Percentiles rank a stretch among this genome's conserved stretches.
Evolutionary conservation across 148 eudicot genomes (phyloP).

Genomic region (Beta vulgaris): DNA sequence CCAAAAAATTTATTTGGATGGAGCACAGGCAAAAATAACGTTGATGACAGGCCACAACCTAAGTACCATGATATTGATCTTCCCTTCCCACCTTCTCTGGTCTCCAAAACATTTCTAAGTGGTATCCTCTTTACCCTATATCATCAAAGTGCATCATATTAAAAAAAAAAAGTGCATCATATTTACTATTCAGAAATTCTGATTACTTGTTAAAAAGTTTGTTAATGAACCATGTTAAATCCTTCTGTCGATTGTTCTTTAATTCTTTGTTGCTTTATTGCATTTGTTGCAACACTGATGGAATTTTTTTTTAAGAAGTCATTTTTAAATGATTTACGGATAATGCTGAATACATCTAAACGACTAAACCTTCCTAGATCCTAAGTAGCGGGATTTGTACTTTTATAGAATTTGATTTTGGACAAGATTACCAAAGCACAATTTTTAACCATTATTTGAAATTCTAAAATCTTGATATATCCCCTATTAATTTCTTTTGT

Average conservation of each 20-base stretch:
- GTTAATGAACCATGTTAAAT: too few species aligned
- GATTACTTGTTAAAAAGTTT: too few species aligned
- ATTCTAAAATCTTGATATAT: background rate
- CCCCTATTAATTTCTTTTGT: background rate
- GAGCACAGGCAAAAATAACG: slow-evolving; percentile 54
- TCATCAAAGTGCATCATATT: background rate
- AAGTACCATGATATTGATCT: slow-evolving; percentile 68
- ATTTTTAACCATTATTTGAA: background rate
- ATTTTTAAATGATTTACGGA: too few species aligned
- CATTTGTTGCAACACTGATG: too few species aligned
- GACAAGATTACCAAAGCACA: too few species aligned
- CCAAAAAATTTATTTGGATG: slow-evolving; percentile 69
- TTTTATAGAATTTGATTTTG: too few species aligned
- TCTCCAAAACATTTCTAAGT: slow-evolving; percentile 66
- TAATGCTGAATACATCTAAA: background rate
- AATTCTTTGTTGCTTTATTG: too few species aligned
- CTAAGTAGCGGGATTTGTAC: background rate
- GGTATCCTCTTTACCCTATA: slow-evolving; percentile 38
- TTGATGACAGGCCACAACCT: slow-evolving; percentile 49
- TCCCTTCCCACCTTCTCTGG: slow-evolving; percentile 81
- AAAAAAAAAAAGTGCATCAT: too few species aligned
- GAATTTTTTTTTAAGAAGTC: too few species aligned
- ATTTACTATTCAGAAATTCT: too few species aligned
- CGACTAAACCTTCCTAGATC: background rate
- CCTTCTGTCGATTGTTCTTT: too few species aligned